Percentiles rank a stretch among this genome's conserved stretches.
These are phyloP conservation scores for Coriaria nepalensis DNA, from an alignment of 306 rosid genomes.

Conservation along the genomic window DNA sequence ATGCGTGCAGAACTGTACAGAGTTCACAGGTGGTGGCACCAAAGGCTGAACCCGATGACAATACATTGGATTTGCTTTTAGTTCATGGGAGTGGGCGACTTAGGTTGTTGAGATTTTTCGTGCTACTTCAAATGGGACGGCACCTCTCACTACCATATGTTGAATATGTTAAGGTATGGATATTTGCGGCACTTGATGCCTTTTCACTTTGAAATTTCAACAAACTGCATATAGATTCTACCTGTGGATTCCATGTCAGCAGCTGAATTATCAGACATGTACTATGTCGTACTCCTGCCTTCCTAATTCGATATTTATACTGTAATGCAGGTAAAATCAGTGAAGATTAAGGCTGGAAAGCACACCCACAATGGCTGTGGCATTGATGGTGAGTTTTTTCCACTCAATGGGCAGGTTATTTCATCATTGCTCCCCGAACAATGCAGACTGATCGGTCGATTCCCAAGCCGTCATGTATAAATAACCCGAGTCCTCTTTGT, in stretches of 20 bases:
- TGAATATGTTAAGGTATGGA: slow-evolving; percentile 75
- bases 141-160: slow-evolving; percentile 94
- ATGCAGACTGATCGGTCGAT: slow-evolving; percentile 93
- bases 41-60: slow-evolving; percentile 76
- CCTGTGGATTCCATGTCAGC: no score
- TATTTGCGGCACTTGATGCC: slow-evolving; percentile 2
- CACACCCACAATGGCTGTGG: slow-evolving; percentile 89
- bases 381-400: slow-evolving; percentile 94
- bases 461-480: slow-evolving; percentile 33
- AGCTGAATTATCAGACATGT: no score
- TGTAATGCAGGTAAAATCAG: slow-evolving; percentile 68
- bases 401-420: slow-evolving; percentile 66
- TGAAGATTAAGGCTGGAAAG: slow-evolving; percentile 79
- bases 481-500: slow-evolving; percentile 20
- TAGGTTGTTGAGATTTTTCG: slow-evolving; percentile 75
- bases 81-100: slow-evolving; percentile 88
- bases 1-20: slow-evolving; percentile 93
- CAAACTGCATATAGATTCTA: slow-evolving; percentile 1
- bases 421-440: slow-evolving; percentile 94
- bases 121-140: slow-evolving; percentile 87
- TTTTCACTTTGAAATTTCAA: slow-evolving; percentile 1
- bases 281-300: neutral
- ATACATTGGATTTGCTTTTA: slow-evolving; percentile 65
- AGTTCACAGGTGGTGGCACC: slow-evolving; percentile 97
- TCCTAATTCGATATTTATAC: slow-evolving; percentile 1